Conservation (phyloP, 129 eudicot species). For the Silybum marianum region DNA sequence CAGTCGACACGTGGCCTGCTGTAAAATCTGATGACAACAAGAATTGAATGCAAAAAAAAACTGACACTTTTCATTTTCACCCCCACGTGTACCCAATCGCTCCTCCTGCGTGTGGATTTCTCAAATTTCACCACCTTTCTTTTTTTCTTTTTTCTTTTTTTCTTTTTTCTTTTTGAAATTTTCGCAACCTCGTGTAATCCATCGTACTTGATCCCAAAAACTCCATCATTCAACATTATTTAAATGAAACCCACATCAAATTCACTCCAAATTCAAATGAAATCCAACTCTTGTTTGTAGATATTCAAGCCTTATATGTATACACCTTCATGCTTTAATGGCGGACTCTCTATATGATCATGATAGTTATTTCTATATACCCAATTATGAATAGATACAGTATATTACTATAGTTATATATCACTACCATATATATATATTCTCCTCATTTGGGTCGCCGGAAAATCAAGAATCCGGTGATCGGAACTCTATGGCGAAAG, state of each 20-base stretch:
- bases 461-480: conserved; percentile 21
- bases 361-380: not conserved
- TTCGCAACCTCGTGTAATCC: conserved; percentile 31
- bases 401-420: not conserved
- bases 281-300: conserved; percentile 27
- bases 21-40: not conserved
- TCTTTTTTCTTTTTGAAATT: not conserved
- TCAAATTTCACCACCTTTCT: conserved; percentile 1
- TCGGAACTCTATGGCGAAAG: conserved; percentile 59
- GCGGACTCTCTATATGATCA: conserved; percentile 24
- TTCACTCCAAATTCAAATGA: conserved; percentile 61
- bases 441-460: conserved; percentile 20
- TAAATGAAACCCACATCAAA: conserved; percentile 49
- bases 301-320: conserved; percentile 46
- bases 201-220: conserved; percentile 27
- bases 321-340: conserved; percentile 37
- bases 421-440: not conserved
- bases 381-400: conserved; percentile 23
- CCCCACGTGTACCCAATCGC: conserved; percentile 28
- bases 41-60: not conserved
- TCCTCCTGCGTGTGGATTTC: conserved; percentile 12
- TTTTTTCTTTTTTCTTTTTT: not conserved
- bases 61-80: conserved; percentile 20
- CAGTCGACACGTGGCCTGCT: not conserved
- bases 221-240: conserved; percentile 25